Conservation (phyloP, 352 stramenopile genomes). For the Thalassiosira exigua region DNA sequence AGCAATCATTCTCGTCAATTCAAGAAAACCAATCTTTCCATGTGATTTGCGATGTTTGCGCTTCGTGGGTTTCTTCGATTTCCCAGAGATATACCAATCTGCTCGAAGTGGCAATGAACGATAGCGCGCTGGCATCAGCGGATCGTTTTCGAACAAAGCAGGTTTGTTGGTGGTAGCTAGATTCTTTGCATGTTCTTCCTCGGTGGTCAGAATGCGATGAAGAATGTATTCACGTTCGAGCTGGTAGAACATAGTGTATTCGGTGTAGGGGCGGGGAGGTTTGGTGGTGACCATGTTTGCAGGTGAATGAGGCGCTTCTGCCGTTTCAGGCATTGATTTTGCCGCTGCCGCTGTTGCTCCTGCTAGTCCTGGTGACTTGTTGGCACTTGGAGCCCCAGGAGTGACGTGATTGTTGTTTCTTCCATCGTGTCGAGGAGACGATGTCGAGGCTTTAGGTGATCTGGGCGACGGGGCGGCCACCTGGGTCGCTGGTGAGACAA, state of each 20-base stretch:
- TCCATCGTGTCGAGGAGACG: no score
- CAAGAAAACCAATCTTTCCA: slow-evolving; percentile 74
- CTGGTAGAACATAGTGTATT: slow-evolving; percentile 66
- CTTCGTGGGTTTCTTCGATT: slow-evolving; percentile 52
- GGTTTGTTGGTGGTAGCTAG: not conserved
- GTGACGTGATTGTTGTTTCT: no score
- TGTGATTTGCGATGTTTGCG: slow-evolving; percentile 73
- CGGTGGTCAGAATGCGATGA: slow-evolving; percentile 33
- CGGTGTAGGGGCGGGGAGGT: slow-evolving; percentile 51
- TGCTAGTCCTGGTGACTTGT: no score
- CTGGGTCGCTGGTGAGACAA: slow-evolving; percentile 34
- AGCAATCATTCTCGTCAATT: slow-evolving; percentile 67
- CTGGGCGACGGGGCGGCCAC: slow-evolving; percentile 6
- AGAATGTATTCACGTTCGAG: slow-evolving; percentile 57
- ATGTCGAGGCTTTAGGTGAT: slow-evolving; percentile 11
- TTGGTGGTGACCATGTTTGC: slow-evolving; percentile 38
- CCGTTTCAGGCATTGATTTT: no score
- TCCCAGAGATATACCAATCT: slow-evolving; percentile 61
- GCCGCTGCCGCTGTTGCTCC: no score
- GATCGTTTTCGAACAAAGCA: slow-evolving; percentile 52
- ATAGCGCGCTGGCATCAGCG: slow-evolving; percentile 52
- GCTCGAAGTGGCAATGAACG: slow-evolving; percentile 37
- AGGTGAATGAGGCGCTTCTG: not conserved
- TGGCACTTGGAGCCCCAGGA: no score
- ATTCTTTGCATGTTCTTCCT: slow-evolving; percentile 20